Conservation (phyloP, 2,329 filamentous ascomycete genomes). For the Nannizziopsis barbatae region DNA sequence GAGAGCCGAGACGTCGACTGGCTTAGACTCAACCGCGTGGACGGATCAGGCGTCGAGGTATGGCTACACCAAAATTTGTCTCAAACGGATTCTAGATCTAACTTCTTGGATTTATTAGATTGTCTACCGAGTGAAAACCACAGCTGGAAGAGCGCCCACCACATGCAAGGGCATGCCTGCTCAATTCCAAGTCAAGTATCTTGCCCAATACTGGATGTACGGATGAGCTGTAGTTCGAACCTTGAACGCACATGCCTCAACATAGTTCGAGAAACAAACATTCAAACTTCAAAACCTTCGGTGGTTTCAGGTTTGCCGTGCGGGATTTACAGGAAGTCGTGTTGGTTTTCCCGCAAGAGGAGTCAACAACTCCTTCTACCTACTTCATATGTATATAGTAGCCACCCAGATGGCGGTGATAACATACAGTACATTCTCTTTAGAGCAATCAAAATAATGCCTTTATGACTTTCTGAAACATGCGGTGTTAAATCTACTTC, state of each 20-base stretch:
- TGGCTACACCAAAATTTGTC: slow-evolving; percentile 9
- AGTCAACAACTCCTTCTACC: too few relatives aligned
- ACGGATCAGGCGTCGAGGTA: slow-evolving; percentile 25
- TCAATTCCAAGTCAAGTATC: slow-evolving; percentile 29
- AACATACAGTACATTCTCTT: background rate
- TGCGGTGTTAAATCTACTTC: too few relatives aligned
- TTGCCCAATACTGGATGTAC: slow-evolving; percentile 37
- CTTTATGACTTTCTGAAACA: background rate
- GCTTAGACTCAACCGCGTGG: slow-evolving; percentile 24
- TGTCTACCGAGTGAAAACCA: slow-evolving; percentile 33
- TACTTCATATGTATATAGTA: background rate
- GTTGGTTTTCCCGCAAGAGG: background rate
- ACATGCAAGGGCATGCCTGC: slow-evolving; percentile 25
- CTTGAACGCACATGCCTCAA: background rate
- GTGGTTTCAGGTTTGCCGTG: background rate
- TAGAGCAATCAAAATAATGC: background rate
- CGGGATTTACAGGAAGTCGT: background rate
- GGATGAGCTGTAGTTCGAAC: slow-evolving; percentile 17
- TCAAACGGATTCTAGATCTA: background rate
- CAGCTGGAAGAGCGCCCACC: slow-evolving; percentile 26
- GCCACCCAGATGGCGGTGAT: background rate
- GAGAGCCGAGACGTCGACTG: slow-evolving; percentile 23
- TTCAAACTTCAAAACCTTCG: background rate
- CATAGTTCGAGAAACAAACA: background rate
- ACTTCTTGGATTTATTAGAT: slow-evolving; percentile 21